Evolutionary conservation across 768 basidiomycete species (phyloP).

Genomic region (Tulasnella sp.): DNA sequence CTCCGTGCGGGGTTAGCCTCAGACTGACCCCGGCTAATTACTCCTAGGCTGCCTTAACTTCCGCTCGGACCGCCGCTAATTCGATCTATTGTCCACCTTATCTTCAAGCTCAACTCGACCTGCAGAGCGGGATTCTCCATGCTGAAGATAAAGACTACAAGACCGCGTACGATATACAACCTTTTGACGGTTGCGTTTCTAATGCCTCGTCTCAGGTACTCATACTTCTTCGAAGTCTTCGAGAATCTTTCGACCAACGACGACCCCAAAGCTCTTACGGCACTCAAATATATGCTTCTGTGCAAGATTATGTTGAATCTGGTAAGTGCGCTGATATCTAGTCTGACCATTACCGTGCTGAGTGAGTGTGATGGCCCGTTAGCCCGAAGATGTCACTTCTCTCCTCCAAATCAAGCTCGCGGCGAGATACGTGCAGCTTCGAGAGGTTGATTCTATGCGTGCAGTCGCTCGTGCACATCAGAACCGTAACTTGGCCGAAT

Average conservation of each 20-base stretch:
- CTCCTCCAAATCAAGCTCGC: constrained; percentile 85
- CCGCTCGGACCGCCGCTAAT: constrained; percentile 89
- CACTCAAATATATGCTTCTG: constrained; percentile 95
- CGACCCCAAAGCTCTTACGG: constrained; percentile 68
- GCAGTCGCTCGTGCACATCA: constrained; percentile 93
- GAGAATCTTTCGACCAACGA: constrained; percentile 81
- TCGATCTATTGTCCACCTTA: constrained; percentile 87
- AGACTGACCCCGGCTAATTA: neutral
- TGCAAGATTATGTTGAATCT: constrained; percentile 98
- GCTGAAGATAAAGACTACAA: constrained; percentile 98
- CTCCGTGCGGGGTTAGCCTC: neutral
- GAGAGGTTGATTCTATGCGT: constrained; percentile 94
- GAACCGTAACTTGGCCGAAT: constrained; percentile 81
- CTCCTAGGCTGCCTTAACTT: constrained; percentile 76
- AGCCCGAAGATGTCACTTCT: constrained; percentile 92
- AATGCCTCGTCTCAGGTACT: constrained; percentile 48
- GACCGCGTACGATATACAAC: constrained; percentile 51
- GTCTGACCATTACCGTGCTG: too few relatives aligned
- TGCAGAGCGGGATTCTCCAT: constrained; percentile 77
- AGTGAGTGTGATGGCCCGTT: neutral
- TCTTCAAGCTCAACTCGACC: constrained; percentile 55
- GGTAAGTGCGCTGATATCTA: constrained; percentile 42
- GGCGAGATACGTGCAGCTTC: constrained; percentile 75
- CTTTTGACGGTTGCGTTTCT: neutral
- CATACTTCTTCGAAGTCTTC: constrained; percentile 96